These are phyloP conservation scores for Aspergillus oerlinghausenensis DNA, from an alignment of 2,329 filamentous ascomycete species.

Conservation along the genomic window DNA sequence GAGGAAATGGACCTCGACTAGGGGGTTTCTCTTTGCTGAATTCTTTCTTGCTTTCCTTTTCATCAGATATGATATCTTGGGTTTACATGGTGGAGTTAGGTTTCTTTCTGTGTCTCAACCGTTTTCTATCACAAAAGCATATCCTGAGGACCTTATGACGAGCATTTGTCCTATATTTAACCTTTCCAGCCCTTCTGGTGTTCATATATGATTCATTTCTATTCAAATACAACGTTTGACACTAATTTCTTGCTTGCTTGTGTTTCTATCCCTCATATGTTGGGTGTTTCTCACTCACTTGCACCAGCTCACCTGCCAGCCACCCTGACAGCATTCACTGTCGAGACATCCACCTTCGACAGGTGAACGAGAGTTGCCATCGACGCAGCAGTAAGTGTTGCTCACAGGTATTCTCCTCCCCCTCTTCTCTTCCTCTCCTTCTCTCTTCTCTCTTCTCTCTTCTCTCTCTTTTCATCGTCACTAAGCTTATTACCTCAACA, in stretches of 20 bases:
- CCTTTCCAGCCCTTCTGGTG: background rate
- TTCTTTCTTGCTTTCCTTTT: conserved; percentile 11
- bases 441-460: background rate
- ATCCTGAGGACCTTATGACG: background rate
- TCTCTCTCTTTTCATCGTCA: background rate
- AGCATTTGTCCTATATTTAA: background rate
- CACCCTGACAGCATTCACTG: background rate
- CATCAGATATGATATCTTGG: conserved; percentile 13
- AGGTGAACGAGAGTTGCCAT: background rate
- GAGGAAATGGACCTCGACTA: conserved; percentile 47
- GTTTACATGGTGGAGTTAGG: conserved; percentile 21
- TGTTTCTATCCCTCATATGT: background rate
- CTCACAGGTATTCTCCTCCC: background rate
- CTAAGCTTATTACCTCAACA: background rate
- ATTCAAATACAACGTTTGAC: background rate
- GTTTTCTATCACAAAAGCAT: conserved; percentile 8
- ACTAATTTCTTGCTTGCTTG: background rate
- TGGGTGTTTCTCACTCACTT: background rate
- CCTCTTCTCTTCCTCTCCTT: conserved; percentile 2
- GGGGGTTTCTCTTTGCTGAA: conserved; percentile 13
- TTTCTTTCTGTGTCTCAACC: conserved; percentile 10
- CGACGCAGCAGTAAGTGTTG: background rate
- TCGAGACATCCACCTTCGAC: background rate
- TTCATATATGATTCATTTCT: background rate
- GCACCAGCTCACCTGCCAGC: background rate